Conservation (phyloP, 305 asterid genomes). For the Fraxinus paxiana region DNA sequence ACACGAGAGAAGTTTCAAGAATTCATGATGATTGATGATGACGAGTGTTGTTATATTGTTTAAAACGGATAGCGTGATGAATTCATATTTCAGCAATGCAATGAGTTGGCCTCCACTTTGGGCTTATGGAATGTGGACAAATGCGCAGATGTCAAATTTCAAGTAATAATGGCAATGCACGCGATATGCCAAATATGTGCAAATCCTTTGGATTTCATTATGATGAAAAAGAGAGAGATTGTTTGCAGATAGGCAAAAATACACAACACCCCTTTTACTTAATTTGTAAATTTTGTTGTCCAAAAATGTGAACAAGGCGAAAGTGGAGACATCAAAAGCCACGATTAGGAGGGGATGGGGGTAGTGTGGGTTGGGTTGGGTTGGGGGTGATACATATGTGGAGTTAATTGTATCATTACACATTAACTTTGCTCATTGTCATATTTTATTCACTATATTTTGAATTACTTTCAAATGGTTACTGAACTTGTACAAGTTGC, state of each 20-base stretch:
- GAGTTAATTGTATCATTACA: neutral
- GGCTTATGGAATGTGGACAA: neutral
- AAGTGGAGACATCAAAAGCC: constrained; percentile 5
- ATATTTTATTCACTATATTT: neutral
- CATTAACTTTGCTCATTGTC: neutral
- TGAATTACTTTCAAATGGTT: neutral
- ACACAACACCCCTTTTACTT: neutral
- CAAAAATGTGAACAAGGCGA: neutral
- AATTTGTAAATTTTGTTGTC: neutral
- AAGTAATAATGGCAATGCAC: constrained; percentile 24
- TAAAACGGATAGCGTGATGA: neutral
- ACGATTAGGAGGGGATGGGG: neutral
- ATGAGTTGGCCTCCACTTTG: neutral
- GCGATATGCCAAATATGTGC: constrained; percentile 39
- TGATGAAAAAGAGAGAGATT: constrained; percentile 23
- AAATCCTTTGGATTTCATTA: constrained; percentile 35
- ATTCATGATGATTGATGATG: neutral
- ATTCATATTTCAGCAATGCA: neutral
- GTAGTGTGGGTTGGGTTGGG: neutral
- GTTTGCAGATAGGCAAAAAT: constrained; percentile 30
- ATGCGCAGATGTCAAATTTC: neutral
- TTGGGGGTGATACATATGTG: neutral
- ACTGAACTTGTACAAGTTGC: neutral
- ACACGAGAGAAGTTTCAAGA: neutral
- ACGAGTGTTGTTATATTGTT: neutral